These are phyloP conservation scores for Yamadazyma nakazawae DNA, from an alignment of 805 yeast genomes.

Conservation along the genomic window DNA sequence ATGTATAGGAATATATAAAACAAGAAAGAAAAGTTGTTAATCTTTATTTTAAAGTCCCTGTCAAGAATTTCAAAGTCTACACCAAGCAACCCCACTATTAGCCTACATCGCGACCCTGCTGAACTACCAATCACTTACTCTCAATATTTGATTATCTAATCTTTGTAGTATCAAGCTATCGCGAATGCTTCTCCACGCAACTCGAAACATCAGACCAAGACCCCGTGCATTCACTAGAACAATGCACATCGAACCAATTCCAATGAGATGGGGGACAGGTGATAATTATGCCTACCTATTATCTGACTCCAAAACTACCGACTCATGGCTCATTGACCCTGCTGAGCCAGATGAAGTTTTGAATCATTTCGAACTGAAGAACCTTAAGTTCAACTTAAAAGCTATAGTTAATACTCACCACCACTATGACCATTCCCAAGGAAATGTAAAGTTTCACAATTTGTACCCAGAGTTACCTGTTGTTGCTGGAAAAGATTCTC, in stretches of 20 bases:
- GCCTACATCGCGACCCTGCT: too few species aligned
- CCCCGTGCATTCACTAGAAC: slow-evolving; percentile 27
- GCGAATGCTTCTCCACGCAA: background rate
- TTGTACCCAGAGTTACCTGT: slow-evolving; percentile 52
- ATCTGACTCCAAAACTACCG: slow-evolving; percentile 59
- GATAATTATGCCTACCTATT: slow-evolving; percentile 86
- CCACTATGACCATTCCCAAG: slow-evolving; percentile 93
- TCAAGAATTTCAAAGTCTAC: too few species aligned
- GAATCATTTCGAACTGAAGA: slow-evolving; percentile 44
- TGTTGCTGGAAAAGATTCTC: slow-evolving; percentile 82
- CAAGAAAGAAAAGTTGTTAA: background rate
- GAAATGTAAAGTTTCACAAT: slow-evolving; percentile 53
- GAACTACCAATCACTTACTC: background rate
- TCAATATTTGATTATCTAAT: background rate
- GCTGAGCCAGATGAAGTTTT: slow-evolving; percentile 73
- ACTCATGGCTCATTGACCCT: slow-evolving; percentile 88
- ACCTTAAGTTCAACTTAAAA: slow-evolving; percentile 47
- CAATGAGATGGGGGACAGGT: slow-evolving; percentile 94
- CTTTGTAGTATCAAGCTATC: background rate
- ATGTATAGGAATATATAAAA: background rate
- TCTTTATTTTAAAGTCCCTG: too few species aligned
- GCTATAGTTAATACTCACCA: slow-evolving; percentile 95
- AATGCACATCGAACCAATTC: slow-evolving; percentile 81
- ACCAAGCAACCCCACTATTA: too few species aligned
- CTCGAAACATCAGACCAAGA: background rate